These are phyloP conservation scores for Globisporangium paddicum DNA, from an alignment of 352 stramenopile genomes.

Conservation along the genomic window DNA sequence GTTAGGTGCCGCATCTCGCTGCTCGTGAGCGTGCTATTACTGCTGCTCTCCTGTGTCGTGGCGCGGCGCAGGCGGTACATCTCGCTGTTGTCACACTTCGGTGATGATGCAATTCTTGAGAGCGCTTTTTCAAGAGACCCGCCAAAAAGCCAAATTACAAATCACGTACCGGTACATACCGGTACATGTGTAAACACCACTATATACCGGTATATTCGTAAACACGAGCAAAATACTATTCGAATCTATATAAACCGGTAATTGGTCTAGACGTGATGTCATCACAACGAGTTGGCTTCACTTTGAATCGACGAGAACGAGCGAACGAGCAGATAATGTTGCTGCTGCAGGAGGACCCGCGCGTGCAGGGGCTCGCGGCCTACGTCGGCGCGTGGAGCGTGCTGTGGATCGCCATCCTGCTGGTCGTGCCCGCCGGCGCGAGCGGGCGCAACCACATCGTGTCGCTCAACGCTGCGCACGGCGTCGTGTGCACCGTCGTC, in stretches of 20 bases:
- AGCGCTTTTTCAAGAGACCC: background rate
- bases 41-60: constrained; percentile 3
- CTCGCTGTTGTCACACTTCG: background rate
- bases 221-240: too few species aligned
- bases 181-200: too few species aligned
- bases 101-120: background rate
- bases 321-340: background rate
- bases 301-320: constrained; percentile 1
- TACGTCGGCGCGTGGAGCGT: constrained; percentile 36
- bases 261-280: too few species aligned
- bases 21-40: background rate
- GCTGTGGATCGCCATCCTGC: constrained; percentile 47
- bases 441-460: constrained; percentile 61
- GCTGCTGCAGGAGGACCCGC: constrained; percentile 18
- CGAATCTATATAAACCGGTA: too few species aligned
- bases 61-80: background rate
- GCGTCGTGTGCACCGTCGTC: constrained; percentile 49
- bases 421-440: constrained; percentile 31
- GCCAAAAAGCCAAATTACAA: constrained; percentile 11
- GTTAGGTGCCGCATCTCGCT: constrained; percentile 17
- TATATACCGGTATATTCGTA: too few species aligned
- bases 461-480: constrained; percentile 61
- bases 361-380: constrained; percentile 27
- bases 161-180: background rate
- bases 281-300: background rate